A percentile compares a stretch with the other conserved stretches of the same genome.
These are phyloP conservation scores for Crepidotus variabilis DNA, from an alignment of 768 basidiomycete genomes.

Conservation along the genomic window DNA sequence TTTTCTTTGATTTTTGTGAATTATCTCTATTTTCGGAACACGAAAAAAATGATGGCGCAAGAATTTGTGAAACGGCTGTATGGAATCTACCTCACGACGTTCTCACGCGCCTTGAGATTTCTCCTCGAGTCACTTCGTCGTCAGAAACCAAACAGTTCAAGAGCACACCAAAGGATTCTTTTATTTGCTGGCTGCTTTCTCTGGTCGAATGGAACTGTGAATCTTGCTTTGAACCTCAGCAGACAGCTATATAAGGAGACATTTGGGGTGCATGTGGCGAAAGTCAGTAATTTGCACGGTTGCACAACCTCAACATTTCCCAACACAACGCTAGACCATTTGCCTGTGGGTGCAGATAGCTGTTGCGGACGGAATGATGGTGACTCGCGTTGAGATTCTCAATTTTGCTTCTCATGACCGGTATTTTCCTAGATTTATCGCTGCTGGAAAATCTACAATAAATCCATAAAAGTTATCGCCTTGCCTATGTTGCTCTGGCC, in stretches of 20 bases:
- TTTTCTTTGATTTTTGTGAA: too few relatives aligned
- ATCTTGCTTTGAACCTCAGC: background rate
- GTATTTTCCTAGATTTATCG: constrained; percentile 15
- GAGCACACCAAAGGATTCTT: background rate
- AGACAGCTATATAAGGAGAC: background rate
- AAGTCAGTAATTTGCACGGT: background rate
- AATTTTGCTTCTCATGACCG: background rate
- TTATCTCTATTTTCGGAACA: too few relatives aligned
- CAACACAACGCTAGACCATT: background rate
- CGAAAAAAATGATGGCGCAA: too few relatives aligned
- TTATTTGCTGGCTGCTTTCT: background rate
- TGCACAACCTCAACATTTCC: background rate
- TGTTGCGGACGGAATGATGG: constrained; percentile 10
- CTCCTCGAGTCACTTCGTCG: background rate
- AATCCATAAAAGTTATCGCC: constrained; percentile 6
- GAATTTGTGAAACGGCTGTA: too few relatives aligned
- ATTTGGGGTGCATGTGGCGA: background rate
- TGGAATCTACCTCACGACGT: constrained; percentile 12
- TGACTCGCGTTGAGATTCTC: background rate
- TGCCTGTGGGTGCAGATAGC: constrained; percentile 1
- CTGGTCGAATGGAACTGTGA: background rate
- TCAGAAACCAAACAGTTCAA: background rate
- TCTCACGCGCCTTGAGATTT: background rate
- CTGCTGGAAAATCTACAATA: constrained; percentile 16
- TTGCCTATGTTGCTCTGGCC: constrained; percentile 16